These are phyloP conservation scores for Aurifilum marmelostoma DNA, from an alignment of 2,329 filamentous ascomycete genomes.

Conservation along the genomic window DNA sequence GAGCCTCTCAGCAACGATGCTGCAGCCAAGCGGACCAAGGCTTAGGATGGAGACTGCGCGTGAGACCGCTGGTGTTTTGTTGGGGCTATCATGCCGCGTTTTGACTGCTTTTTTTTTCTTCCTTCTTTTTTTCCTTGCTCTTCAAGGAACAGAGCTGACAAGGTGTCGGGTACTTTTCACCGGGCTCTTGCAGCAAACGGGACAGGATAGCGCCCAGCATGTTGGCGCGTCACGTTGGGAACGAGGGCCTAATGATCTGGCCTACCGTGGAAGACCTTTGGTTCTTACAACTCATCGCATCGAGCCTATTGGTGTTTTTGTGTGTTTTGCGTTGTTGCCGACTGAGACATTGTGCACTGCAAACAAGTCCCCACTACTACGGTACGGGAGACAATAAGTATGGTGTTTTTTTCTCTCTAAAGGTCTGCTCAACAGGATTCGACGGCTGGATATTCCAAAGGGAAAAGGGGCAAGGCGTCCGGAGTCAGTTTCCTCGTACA, in stretches of 20 bases:
- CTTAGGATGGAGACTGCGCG: slow-evolving; percentile 21
- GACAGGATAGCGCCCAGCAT: background rate
- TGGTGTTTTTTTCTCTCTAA: background rate
- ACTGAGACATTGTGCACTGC: slow-evolving; percentile 22
- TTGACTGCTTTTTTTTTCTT: background rate
- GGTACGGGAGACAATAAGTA: slow-evolving; percentile 15
- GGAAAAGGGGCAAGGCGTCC: slow-evolving; percentile 28
- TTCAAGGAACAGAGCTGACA: slow-evolving; percentile 11
- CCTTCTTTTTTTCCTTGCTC: slow-evolving; percentile 7
- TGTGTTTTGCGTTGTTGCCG: slow-evolving; percentile 1
- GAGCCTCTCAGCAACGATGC: slow-evolving; percentile 39
- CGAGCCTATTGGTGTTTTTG: slow-evolving; percentile 20
- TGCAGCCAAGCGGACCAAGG: slow-evolving; percentile 45
- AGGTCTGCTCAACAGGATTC: slow-evolving; percentile 21
- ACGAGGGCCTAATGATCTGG: slow-evolving; percentile 9
- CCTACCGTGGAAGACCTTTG: slow-evolving; percentile 6
- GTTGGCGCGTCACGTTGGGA: slow-evolving; percentile 1
- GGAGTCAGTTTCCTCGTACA: slow-evolving; percentile 26
- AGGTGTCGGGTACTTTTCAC: slow-evolving; percentile 2
- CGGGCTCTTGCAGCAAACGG: background rate
- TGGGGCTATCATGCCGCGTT: slow-evolving; percentile 9
- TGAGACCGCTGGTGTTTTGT: slow-evolving; percentile 4
- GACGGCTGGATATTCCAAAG: slow-evolving; percentile 21
- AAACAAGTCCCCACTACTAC: slow-evolving; percentile 20
- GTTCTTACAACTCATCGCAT: slow-evolving; percentile 12